Conservation (phyloP, 1,284 basidiomycete genomes). For the Leccinum cinnamomeum region DNA sequence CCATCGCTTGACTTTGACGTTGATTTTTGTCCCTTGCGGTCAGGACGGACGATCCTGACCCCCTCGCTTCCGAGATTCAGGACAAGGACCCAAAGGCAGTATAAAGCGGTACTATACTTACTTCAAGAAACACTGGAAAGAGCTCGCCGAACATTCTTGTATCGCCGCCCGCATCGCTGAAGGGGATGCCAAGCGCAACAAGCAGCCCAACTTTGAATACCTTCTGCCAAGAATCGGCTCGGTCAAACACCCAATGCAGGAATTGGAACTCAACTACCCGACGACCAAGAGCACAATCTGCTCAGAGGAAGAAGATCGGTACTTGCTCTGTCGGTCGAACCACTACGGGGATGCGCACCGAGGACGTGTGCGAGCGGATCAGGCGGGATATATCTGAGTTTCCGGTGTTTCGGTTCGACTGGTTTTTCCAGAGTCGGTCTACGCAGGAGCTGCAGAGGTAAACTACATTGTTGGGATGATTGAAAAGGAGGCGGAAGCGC, state of each 20-base stretch:
- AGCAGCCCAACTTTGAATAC: constrained; percentile 81
- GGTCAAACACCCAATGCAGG: constrained; percentile 89
- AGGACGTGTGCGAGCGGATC: constrained; percentile 94
- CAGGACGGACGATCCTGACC: constrained; percentile 78
- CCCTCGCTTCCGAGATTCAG: constrained; percentile 84
- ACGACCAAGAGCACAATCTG: constrained; percentile 97
- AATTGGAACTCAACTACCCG: constrained; percentile 91
- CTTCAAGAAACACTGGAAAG: constrained; percentile 90
- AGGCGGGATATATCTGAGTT: constrained; percentile 96
- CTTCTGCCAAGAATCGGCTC: constrained; percentile 77
- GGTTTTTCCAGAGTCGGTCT: constrained; percentile 97
- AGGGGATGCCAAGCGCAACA: constrained; percentile 84
- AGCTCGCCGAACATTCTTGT: constrained; percentile 75
- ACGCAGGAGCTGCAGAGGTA: constrained; percentile 91
- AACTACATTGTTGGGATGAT: constrained; percentile 90
- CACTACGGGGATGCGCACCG: constrained; percentile 89
- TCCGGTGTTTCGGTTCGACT: constrained; percentile 96
- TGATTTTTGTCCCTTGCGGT: neutral
- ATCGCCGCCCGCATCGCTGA: constrained; percentile 80
- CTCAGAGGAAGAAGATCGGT: constrained; percentile 95
- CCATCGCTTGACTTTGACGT: neutral
- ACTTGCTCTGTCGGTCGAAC: constrained; percentile 87
- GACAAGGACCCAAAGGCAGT: constrained; percentile 82
- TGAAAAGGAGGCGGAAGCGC: constrained; percentile 82
- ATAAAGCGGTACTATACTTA: constrained; percentile 79